Base-by-base conservation (phyloP, 2,329 filamentous ascomycete genomes). In the Tolypocladium inflatum region DNA sequence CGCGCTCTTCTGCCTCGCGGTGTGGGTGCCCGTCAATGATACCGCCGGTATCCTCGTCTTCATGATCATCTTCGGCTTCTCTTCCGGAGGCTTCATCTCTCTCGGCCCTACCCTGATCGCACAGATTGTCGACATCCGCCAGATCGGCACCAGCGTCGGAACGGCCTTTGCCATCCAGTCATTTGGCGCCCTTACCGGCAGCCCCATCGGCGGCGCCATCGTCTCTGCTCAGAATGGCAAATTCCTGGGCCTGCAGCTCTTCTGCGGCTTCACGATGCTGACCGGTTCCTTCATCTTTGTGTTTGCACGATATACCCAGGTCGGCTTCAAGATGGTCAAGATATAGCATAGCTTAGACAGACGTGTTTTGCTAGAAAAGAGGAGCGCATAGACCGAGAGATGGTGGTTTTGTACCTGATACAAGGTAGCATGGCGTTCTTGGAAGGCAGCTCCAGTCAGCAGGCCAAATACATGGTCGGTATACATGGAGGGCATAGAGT, bases 131-230 rank as follows among this genome's bases (percentile, higher is more conserved):
- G 85, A 89, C 52, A 80, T 90, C 42, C 76, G 82, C 23, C 79
- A 89, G 68, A 85, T 91, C 39, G 89, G 89, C 17, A 80, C 86
- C 2, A 78, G 88, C 7, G 84, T 80, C 2, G 89, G 89, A 0
- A 79, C 81, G 0, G 77, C 83, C 33, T 89, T 88, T 67, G 79
- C 82, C 19, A 68, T 85, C 53, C 76, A 85, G 58, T 79, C 83
- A 1, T 73, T 91, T 38, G 87, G 84, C 4, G 85, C 84, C 1
- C 72, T 92, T 55, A 84, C 83, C 0, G 85, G 87, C 1, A 83
- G 79, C 52, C 88, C 88, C 0, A 87, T 90, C 63, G 86, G 79
- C 2, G 87, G 87, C 8, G 84, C 82, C 13, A 76, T 88, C 33
- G 74, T 87, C 9, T 67, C 68, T 17, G 70, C 72, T 4, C 76